phyloP scores from a whole-genome alignment of 2,329 filamentous ascomycete genomes.

The Parafenestella ontariensis region DNA sequence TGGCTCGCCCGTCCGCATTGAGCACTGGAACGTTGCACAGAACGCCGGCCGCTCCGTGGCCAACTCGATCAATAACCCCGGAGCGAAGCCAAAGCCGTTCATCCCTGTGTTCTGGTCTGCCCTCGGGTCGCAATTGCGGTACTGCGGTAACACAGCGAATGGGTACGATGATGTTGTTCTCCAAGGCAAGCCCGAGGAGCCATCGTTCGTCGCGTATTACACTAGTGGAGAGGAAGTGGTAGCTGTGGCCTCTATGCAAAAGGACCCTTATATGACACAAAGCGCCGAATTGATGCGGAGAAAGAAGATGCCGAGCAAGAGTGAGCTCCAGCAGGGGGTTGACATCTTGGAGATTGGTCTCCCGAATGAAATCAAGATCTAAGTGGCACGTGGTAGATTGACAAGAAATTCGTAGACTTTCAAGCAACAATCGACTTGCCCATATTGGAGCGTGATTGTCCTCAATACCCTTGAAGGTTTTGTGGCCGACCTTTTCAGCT shows the following conservation, averaged over 20 bases:
- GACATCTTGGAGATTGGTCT: conserved; percentile 56
- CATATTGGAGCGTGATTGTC: not conserved
- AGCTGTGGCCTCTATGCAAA: conserved; percentile 88
- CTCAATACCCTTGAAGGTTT: no score
- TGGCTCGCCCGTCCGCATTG: conserved; percentile 78
- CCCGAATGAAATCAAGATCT: conserved; percentile 56
- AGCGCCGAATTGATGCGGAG: conserved; percentile 83
- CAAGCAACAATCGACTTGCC: not conserved
- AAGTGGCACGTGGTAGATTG: not conserved
- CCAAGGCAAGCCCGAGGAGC: conserved; percentile 72
- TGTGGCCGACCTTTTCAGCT: no score
- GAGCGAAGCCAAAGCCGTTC: conserved; percentile 71
- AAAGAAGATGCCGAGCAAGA: conserved; percentile 83
- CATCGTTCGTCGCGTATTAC: conserved; percentile 90
- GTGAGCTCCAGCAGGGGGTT: conserved; percentile 70
- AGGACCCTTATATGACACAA: conserved; percentile 76
- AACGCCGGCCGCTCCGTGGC: conserved; percentile 86
- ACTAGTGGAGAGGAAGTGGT: conserved; percentile 84
- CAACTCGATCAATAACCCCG: conserved; percentile 73
- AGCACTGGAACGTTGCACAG: conserved; percentile 99
- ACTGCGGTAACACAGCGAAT: conserved; percentile 84
- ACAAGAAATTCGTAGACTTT: no score
- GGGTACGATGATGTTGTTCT: conserved; percentile 89
- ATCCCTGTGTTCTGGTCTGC: conserved; percentile 98
- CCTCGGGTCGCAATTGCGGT: conserved; percentile 84